Evolutionary conservation across 257 asterid genomes (phyloP), one percentile per base, ranked within the genome.

Genomic region (Fraxinus quadrangulata): DNA sequence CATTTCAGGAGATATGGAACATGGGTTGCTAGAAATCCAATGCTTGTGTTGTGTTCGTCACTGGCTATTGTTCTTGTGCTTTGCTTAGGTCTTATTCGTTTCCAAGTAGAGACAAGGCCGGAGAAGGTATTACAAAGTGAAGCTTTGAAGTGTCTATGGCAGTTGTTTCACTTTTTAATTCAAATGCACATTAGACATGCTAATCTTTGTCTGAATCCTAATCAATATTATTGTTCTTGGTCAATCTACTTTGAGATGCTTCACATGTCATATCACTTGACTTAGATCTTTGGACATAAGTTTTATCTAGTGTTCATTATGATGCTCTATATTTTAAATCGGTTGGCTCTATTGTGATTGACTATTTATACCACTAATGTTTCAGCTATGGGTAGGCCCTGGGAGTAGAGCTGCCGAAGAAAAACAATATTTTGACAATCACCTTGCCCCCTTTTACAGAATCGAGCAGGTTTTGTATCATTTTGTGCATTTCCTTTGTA

Each of bases 351-450:
- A 71, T 23, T 67, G 72, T 63, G 49, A 63, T 75, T 24, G 42
- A 45, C 19, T 54, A 54, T 28, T 80, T 78, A 47, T 72, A 23
- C 77, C 56, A 9, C 75, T 51, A 51, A 37, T 51, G 71, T 81
- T 88, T 54, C 92, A 96, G 99, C 86, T 96, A 67, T 96, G 99
- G 99, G 99, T 96, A 8, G 98, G 98, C 73, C 99, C 89, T 23
- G 96, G 97, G 78, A 96, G 99, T 81, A 86, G 94, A 96, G 99
- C 98, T 84, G 98, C 99, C 45, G 89, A 89, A 82, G 99, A 96
- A 91, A 96, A 96, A 81, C 86, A 84, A 73, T 92, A 90, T 80
- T 93, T 96, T 73, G 99, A 96, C 87, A 92, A 77, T 75, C 98
- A 92, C 81, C 97, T 96, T 72, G 91, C 98, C 70, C 98, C 99